phyloP scores from a whole-genome alignment of 768 basidiomycete species.

The Rhizopogon vesiculosus region DNA sequence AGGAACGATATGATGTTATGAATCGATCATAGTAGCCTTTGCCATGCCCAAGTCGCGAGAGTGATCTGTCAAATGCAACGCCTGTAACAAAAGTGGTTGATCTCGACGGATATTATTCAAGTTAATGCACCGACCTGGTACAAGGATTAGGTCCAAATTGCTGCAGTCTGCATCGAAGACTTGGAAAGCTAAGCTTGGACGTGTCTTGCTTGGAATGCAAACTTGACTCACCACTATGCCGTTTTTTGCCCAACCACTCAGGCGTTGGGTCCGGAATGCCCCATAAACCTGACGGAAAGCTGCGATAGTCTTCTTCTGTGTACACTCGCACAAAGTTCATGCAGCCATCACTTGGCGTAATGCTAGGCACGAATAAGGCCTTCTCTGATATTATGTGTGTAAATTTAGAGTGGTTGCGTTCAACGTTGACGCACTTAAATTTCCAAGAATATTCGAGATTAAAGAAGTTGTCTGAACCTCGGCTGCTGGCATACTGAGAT shows the following conservation, averaged over 20 bases:
- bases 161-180: conserved; percentile 30
- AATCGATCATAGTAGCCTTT: conserved; percentile 84
- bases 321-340: conserved; percentile 72
- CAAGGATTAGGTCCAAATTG: conserved; percentile 56
- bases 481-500: conserved; percentile 72
- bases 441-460: conserved; percentile 45
- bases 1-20: conserved; percentile 46
- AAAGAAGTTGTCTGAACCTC: conserved; percentile 60
- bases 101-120: neutral
- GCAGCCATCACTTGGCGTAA: conserved; percentile 35
- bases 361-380: conserved; percentile 65
- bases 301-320: conserved; percentile 49
- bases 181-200: conserved; percentile 9
- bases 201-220: conserved; percentile 1
- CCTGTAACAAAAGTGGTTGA: conserved; percentile 33
- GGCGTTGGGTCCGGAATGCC: conserved; percentile 66
- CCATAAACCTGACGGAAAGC: conserved; percentile 62
- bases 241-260: conserved; percentile 37
- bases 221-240: conserved; percentile 46
- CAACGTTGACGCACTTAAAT: conserved; percentile 36
- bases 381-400: conserved; percentile 40
- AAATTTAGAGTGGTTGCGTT: neutral
- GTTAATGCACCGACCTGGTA: conserved; percentile 48
- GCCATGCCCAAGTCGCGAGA: conserved; percentile 74
- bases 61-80: conserved; percentile 66